Evolutionary conservation across 1,139 yeast genomes (phyloP).

Genomic region (Debaryomyces nepalensis): DNA sequence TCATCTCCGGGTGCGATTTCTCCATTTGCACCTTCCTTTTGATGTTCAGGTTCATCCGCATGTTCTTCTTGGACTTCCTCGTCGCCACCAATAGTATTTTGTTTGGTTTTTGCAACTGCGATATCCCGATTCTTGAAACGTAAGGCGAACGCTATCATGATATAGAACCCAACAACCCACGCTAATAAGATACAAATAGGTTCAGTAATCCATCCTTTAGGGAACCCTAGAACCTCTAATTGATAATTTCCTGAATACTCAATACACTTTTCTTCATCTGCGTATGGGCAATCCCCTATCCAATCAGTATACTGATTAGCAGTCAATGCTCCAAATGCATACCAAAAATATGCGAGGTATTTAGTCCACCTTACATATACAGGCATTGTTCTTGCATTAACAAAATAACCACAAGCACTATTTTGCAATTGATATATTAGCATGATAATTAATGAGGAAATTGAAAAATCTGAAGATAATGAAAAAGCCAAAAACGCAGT

Average conservation of each 20-base stretch:
- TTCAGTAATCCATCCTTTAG: constrained; percentile 64
- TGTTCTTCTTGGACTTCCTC: constrained; percentile 26
- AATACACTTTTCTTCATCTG: constrained; percentile 31
- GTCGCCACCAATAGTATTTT: constrained; percentile 38
- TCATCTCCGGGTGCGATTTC: background rate
- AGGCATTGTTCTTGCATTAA: constrained; percentile 74
- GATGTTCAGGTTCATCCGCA: too few species aligned
- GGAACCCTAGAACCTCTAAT: constrained; percentile 62
- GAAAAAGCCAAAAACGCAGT: constrained; percentile 62
- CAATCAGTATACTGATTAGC: constrained; percentile 69
- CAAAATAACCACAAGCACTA: constrained; percentile 82
- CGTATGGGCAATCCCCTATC: constrained; percentile 59
- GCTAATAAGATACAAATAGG: constrained; percentile 67
- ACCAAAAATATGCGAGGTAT: constrained; percentile 77
- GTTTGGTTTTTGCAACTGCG: constrained; percentile 50
- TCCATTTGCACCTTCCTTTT: constrained; percentile 2
- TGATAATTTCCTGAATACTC: constrained; percentile 61
- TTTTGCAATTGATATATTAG: constrained; percentile 72
- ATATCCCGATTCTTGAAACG: constrained; percentile 56
- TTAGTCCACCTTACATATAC: constrained; percentile 87
- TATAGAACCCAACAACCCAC: constrained; percentile 61
- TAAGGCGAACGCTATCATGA: constrained; percentile 52
- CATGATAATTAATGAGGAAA: constrained; percentile 66
- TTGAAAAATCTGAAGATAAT: constrained; percentile 64
- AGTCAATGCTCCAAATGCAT: constrained; percentile 69